These are phyloP conservation scores for Nothophytophthora sp. DNA, from an alignment of 352 stramenopile species.

Conservation along the genomic window DNA sequence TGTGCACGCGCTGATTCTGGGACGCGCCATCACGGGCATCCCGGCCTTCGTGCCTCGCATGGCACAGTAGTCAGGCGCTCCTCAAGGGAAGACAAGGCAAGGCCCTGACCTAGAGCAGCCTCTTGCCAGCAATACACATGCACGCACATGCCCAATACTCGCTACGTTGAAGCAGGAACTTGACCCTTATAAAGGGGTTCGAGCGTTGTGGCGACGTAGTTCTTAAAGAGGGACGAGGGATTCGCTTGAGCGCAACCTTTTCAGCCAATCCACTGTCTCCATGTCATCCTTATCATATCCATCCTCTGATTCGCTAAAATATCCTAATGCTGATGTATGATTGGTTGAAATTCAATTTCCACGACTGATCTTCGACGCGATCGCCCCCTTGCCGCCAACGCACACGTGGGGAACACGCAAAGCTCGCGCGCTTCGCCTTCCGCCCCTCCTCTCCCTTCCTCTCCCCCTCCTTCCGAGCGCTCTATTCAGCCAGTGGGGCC, in stretches of 20 bases:
- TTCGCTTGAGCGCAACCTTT: too few relatives aligned
- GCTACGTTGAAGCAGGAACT: too few relatives aligned
- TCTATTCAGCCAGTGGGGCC: neutral
- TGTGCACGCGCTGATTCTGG: constrained; percentile 98
- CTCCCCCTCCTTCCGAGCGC: neutral
- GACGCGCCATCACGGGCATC: constrained; percentile 96
- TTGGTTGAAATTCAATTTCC: neutral
- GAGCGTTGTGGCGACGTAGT: too few relatives aligned
- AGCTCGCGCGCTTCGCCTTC: constrained; percentile 1
- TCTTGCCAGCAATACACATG: too few relatives aligned
- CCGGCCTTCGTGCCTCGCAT: constrained; percentile 92
- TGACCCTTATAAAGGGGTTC: too few relatives aligned
- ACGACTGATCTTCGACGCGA: neutral
- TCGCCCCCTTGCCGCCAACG: constrained; percentile 23
- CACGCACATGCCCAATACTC: too few relatives aligned
- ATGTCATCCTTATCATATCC: neutral
- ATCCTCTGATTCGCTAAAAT: constrained; percentile 21
- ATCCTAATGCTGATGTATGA: neutral
- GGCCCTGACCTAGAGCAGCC: too few relatives aligned
- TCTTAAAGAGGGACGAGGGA: too few relatives aligned
- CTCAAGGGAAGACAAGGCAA: too few relatives aligned
- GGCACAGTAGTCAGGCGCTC: constrained; percentile 63
- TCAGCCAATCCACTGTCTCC: constrained; percentile 1
- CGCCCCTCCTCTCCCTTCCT: neutral
- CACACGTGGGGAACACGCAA: constrained; percentile 15